Conservation (phyloP, 768 basidiomycete species). For the Lyophyllum shimeji region DNA sequence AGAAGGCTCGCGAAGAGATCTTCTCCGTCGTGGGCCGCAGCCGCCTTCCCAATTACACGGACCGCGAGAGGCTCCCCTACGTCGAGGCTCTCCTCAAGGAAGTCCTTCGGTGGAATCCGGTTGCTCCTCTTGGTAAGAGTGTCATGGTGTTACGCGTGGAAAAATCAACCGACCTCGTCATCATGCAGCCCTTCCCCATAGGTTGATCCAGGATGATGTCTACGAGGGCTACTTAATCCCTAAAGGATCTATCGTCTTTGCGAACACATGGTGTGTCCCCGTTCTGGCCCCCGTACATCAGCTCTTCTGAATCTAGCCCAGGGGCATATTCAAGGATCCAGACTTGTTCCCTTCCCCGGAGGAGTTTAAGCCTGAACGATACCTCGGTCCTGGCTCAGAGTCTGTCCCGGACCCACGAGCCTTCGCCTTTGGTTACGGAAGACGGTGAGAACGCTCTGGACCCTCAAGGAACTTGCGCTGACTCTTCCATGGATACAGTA, state of each 20-base stretch:
- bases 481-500: slow-evolving; percentile 3
- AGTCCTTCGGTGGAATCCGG: slow-evolving; percentile 24
- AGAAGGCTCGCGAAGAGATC: slow-evolving; percentile 31
- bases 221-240: slow-evolving; percentile 14
- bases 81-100: slow-evolving; percentile 29
- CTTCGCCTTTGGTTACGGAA: background rate
- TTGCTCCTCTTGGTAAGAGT: slow-evolving; percentile 23
- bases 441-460: background rate
- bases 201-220: slow-evolving; percentile 15
- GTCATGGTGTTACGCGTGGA: background rate
- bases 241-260: slow-evolving; percentile 10
- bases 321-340: slow-evolving; percentile 32
- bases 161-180: background rate
- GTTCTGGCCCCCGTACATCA: background rate
- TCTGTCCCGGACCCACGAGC: slow-evolving; percentile 3
- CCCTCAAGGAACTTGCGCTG: background rate
- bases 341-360: slow-evolving; percentile 35
- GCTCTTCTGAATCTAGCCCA: slow-evolving; percentile 8
- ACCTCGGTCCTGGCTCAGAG: background rate
- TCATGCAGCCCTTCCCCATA: slow-evolving; percentile 15
- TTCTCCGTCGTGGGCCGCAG: slow-evolving; percentile 26
- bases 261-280: slow-evolving; percentile 12
- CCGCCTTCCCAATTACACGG: slow-evolving; percentile 28
- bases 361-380: slow-evolving; percentile 5
- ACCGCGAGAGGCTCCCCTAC: slow-evolving; percentile 27